phyloP scores from a whole-genome alignment of 2,329 filamentous ascomycete species.

The Aspergillus ochraceoroseus region DNA sequence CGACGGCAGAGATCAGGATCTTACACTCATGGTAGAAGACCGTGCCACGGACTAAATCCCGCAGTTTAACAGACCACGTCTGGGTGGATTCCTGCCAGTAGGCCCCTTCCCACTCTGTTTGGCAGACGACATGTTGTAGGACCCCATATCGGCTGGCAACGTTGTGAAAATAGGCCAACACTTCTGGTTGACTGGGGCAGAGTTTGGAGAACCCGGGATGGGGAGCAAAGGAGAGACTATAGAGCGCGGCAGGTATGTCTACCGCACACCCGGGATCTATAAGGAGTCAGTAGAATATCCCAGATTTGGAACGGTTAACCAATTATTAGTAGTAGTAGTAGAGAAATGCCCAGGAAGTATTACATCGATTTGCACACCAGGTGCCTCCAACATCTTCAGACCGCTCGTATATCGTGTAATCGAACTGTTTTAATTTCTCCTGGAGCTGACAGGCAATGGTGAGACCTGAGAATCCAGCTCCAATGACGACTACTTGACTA shows the following conservation, averaged over 20 bases:
- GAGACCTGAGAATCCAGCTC: constrained; percentile 13
- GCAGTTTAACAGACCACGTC: constrained; percentile 9
- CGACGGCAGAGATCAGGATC: constrained; percentile 12
- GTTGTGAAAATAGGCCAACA: constrained; percentile 4
- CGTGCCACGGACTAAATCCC: constrained; percentile 7
- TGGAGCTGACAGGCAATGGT: constrained; percentile 14
- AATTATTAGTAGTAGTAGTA: too few relatives aligned
- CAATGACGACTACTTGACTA: constrained; percentile 14
- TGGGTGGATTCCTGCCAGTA: constrained; percentile 9
- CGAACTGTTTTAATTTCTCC: constrained; percentile 7
- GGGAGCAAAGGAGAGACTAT: constrained; percentile 13
- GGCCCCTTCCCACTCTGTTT: constrained; percentile 11
- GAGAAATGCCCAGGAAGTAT: background rate
- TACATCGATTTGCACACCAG: constrained; percentile 14
- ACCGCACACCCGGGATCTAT: constrained; percentile 14
- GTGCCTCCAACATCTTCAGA: constrained; percentile 9
- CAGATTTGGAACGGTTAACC: too few relatives aligned
- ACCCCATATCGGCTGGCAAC: constrained; percentile 8
- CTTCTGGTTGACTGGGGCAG: constrained; percentile 9
- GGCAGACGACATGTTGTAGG: constrained; percentile 4
- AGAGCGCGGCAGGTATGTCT: constrained; percentile 10
- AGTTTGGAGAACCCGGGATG: constrained; percentile 8
- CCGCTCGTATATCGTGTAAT: constrained; percentile 14
- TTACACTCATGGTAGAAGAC: constrained; percentile 11
- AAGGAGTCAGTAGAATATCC: too few relatives aligned